Evolutionary conservation across 2,329 filamentous ascomycete species (phyloP).

Genomic region (Cytospora mali): DNA sequence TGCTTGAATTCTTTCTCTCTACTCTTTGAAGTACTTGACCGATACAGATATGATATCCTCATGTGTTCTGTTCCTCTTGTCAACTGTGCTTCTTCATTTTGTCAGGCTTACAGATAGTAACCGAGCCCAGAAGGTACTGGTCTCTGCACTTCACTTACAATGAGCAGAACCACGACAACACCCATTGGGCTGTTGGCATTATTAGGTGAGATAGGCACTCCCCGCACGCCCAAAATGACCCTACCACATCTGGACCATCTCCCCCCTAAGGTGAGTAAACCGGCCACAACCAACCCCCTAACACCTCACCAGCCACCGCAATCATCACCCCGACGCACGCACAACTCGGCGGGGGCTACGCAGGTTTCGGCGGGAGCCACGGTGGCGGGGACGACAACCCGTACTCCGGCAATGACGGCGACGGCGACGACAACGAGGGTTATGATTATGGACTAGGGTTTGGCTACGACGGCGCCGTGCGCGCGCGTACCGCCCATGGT

Average conservation of each 20-base stretch:
- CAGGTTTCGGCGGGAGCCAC: constrained; percentile 4
- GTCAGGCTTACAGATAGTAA: not conserved
- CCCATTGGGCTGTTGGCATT: not conserved
- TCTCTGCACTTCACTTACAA: not conserved
- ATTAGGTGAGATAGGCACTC: not conserved
- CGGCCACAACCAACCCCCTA: not conserved
- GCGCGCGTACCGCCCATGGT: constrained; percentile 25
- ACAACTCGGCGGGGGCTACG: constrained; percentile 16
- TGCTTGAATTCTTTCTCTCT: too few species aligned
- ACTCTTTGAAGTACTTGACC: too few species aligned
- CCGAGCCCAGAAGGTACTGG: too few species aligned
- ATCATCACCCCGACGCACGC: constrained; percentile 6
- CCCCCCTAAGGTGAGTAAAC: not conserved
- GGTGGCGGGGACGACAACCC: not conserved
- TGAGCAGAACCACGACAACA: not conserved
- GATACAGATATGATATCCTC: not conserved
- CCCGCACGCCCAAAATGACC: too few species aligned
- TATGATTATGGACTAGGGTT: not conserved
- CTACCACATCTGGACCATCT: too few species aligned
- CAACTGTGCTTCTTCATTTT: not conserved
- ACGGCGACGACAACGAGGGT: not conserved
- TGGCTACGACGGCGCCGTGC: not conserved
- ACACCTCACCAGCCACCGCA: not conserved
- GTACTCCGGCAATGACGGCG: not conserved
- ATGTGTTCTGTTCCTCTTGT: not conserved